Base-by-base conservation (phyloP, 495 filamentous ascomycete species). In the Penicillium roqueforti region DNA sequence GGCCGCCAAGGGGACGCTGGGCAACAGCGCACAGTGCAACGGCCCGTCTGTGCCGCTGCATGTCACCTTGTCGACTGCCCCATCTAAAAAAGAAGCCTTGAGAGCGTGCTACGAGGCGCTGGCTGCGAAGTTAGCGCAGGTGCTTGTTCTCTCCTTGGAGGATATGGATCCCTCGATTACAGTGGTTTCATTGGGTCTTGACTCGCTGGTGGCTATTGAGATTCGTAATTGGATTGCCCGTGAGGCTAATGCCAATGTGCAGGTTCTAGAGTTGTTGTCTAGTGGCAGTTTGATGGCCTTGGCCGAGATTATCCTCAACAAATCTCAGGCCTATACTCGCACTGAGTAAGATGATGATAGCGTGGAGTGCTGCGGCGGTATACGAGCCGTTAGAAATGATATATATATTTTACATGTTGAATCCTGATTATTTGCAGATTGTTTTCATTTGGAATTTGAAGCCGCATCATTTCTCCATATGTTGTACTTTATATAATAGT, bases 191-290 rank as follows among this genome's bases (percentile, higher is more conserved):
- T 51, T 67, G 34, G 69, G 71, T 10, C 56, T 73, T n/a, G 71
- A 73, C 43, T 73, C 70, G 6, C 53, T 74, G 29, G 71, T 74
- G 10, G 68, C 68, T 1, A 66, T 73, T 40, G 71, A 74, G 51
- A 60, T 74, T n/a, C 57, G 67, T 0, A 68, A 70, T 38, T 74
- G 70, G 70, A 62, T 73, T 57, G 61, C 63, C 13, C 60, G 58
- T n/a, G 65, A 70, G 57, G 59, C 67, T 14, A 60, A 68, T 54
- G 67, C 69, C 4, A 68, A 72, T 51, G 62, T 71, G 25, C 65
- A 70, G 39, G 64, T 72, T 16, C 48, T 72, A 31, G 68, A 71
- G 41, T 41, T 68, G 31, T 23, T 68, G 44, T 67, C 66, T 8
- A 62, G 63, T 47, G 63, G 64, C 14, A 66, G 57, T 40, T 58